phyloP scores from a whole-genome alignment of 1,284 basidiomycete species.

The Cerioporus squamosus region DNA sequence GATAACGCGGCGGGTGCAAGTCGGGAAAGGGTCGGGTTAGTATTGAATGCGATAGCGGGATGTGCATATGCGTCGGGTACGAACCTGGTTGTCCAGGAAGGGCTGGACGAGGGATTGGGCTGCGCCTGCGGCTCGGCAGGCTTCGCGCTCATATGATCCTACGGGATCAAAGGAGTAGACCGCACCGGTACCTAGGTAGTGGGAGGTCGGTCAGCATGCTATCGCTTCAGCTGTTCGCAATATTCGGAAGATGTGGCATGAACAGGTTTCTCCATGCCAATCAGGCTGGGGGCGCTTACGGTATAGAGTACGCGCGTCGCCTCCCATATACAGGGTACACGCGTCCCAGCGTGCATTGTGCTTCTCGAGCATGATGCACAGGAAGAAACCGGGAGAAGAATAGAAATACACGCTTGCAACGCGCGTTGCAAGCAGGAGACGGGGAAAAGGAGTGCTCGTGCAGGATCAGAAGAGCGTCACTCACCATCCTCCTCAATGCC shows the following conservation, averaged over 20 bases:
- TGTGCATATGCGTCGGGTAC: conserved; percentile 20
- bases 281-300: not conserved
- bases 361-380: not conserved
- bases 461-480: conserved; percentile 34
- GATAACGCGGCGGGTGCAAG: conserved; percentile 37
- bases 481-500: conserved; percentile 93
- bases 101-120: conserved; percentile 92
- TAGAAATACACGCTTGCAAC: not conserved
- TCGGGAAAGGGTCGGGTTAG: conserved; percentile 51
- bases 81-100: conserved; percentile 94
- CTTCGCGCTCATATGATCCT: conserved; percentile 93
- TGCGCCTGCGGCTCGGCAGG: conserved; percentile 92
- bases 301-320: conserved; percentile 8
- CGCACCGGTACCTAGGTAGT: conserved; percentile 77
- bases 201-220: conserved; percentile 9
- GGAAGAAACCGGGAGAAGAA: not conserved
- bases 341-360: not conserved
- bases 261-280: not conserved
- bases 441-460: not conserved
- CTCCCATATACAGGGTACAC: not conserved
- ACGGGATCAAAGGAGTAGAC: conserved; percentile 98
- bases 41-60: not conserved
- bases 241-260: not conserved
- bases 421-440: not conserved
- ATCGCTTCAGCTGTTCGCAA: not conserved